phyloP scores from a whole-genome alignment of 73 alveolate genomes.

The Paramecium biaurelia region DNA sequence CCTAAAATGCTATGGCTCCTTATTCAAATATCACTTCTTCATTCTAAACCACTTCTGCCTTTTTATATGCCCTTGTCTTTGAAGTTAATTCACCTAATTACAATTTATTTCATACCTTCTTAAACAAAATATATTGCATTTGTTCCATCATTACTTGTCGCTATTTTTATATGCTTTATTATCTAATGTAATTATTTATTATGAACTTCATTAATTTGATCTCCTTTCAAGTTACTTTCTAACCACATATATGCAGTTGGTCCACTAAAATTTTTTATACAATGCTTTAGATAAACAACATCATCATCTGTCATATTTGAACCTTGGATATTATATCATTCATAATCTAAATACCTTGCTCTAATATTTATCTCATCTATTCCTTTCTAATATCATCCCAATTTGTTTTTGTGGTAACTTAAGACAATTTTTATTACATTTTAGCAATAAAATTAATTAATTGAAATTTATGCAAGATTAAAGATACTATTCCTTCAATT shows the following conservation, averaged over 20 bases:
- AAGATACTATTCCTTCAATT: not conserved
- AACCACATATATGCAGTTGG: constrained; percentile 40
- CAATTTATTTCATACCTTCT: constrained; percentile 17
- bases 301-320: constrained; percentile 44
- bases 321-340: not conserved
- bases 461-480: not conserved
- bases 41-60: not conserved
- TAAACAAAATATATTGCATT: not conserved
- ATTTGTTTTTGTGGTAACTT: constrained; percentile 23
- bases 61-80: not conserved
- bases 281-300: constrained; percentile 38
- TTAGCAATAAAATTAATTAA: not conserved
- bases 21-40: constrained; percentile 2
- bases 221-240: not conserved
- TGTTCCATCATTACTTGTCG: not conserved
- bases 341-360: not conserved
- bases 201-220: constrained; percentile 24
- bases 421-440: constrained; percentile 26
- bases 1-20: not conserved
- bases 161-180: constrained; percentile 13
- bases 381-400: constrained; percentile 50
- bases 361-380: constrained; percentile 2
- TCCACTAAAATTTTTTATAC: constrained; percentile 42
- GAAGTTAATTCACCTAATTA: constrained; percentile 29
- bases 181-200: not conserved